Conservation (phyloP, 495 filamentous ascomycete genomes). For the Cetradonia linearis region DNA sequence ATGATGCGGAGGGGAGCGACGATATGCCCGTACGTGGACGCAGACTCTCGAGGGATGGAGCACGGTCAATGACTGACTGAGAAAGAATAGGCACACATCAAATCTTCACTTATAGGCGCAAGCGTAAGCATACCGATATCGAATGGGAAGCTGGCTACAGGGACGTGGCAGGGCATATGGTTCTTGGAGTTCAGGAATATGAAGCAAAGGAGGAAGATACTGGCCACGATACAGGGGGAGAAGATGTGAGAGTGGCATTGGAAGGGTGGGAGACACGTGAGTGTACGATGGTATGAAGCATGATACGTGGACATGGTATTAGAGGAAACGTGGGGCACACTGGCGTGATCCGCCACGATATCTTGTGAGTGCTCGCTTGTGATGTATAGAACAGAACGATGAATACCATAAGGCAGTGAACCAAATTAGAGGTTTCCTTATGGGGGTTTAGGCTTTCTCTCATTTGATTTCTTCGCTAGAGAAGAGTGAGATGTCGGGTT, state of each 20-base stretch:
- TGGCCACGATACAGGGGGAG: constrained; percentile 93
- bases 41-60: background rate
- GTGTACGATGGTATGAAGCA: background rate
- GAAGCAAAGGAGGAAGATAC: constrained; percentile 66
- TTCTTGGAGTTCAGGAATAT: constrained; percentile 78
- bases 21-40: constrained; percentile 63
- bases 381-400: too few relatives aligned
- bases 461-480: too few relatives aligned
- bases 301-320: background rate
- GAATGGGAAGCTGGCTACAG: constrained; percentile 64
- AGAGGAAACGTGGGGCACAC: background rate
- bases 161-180: constrained; percentile 81
- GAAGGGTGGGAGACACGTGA: background rate
- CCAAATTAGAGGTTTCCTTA: too few relatives aligned
- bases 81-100: constrained; percentile 67
- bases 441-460: too few relatives aligned
- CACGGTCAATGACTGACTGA: constrained; percentile 14
- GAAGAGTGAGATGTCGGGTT: too few relatives aligned
- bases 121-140: constrained; percentile 82
- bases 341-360: too few relatives aligned
- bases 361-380: too few relatives aligned
- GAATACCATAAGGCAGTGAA: too few relatives aligned
- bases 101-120: constrained; percentile 77
- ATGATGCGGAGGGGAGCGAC: constrained; percentile 78
- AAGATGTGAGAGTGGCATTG: constrained; percentile 38